Evolutionary conservation across 2,329 filamentous ascomycete genomes (phyloP).

Genomic region (Phialophora expanda): DNA sequence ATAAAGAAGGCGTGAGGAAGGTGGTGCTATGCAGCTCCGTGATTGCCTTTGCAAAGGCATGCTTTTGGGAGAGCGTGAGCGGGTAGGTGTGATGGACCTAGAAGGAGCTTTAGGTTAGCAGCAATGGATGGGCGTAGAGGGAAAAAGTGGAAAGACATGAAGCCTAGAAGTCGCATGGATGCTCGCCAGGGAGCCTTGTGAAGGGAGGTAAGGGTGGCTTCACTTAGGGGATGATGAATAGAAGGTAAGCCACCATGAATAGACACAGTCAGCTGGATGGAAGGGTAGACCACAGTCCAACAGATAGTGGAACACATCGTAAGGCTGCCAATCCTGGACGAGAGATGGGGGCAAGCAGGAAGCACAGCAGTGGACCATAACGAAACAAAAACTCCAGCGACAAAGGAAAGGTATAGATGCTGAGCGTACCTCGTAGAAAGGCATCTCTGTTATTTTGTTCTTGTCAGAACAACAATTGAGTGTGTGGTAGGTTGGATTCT

Average conservation of each 20-base stretch:
- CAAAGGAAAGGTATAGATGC: not conserved
- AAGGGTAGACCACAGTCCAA: not conserved
- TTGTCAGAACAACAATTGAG: not conserved
- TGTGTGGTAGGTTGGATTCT: not conserved
- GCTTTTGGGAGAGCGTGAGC: constrained; percentile 32
- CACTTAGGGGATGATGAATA: not conserved
- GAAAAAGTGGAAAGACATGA: not conserved
- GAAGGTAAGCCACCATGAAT: not conserved
- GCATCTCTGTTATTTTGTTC: constrained; percentile 19
- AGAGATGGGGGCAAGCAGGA: not conserved
- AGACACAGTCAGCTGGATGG: not conserved
- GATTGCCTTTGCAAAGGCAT: constrained; percentile 34
- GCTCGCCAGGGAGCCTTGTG: not conserved
- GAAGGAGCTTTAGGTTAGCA: not conserved
- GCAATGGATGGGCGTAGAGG: not conserved
- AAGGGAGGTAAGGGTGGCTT: not conserved
- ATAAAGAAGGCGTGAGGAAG: constrained; percentile 37
- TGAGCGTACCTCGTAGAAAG: constrained; percentile 31
- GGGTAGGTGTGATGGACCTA: constrained; percentile 36
- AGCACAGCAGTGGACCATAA: not conserved
- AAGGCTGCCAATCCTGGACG: not conserved
- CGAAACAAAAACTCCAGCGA: not conserved
- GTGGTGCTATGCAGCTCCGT: constrained; percentile 35
- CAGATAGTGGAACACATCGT: not conserved
- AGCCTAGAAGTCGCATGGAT: not conserved